These are phyloP conservation scores for Ochetophila trinervis DNA, from an alignment of 306 rosid species.

Conservation along the genomic window DNA sequence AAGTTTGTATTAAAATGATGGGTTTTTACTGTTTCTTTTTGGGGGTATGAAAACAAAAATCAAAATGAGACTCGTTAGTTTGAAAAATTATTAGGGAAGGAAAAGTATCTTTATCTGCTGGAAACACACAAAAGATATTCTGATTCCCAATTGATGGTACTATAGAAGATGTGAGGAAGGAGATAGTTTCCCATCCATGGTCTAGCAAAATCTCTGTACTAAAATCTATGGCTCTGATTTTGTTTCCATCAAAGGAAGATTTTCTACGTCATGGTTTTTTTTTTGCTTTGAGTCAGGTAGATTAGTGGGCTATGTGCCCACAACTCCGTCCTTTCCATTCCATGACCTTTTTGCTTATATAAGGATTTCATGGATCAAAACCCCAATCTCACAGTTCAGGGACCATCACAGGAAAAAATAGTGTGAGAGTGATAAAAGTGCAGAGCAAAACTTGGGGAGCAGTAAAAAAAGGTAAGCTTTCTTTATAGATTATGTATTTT, in stretches of 20 bases:
- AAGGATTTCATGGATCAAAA: not conserved
- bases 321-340: no score
- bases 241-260: constrained; percentile 34
- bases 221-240: constrained; percentile 12
- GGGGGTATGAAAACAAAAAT: constrained; percentile 8
- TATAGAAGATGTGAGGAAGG: not conserved
- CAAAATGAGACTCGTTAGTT: not conserved
- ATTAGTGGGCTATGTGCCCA: not conserved
- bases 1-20: no score
- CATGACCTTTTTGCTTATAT: constrained; percentile 10
- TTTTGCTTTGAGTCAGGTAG: not conserved
- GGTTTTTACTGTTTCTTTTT: no score
- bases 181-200: constrained; percentile 24
- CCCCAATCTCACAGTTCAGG: constrained; percentile 8
- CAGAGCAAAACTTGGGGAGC: constrained; percentile 7
- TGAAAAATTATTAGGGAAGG: not conserved
- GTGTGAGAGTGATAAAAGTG: not conserved
- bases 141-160: constrained; percentile 28
- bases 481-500: not conserved
- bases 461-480: constrained; percentile 19
- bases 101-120: not conserved
- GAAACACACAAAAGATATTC: constrained; percentile 12
- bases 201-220: constrained; percentile 34
- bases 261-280: constrained; percentile 25
- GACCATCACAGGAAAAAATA: constrained; percentile 19